Percentiles rank a stretch among this genome's conserved stretches.
phyloP scores from a whole-genome alignment of 176 grass and related monocot species.

The Tillandsia fasciculata region DNA sequence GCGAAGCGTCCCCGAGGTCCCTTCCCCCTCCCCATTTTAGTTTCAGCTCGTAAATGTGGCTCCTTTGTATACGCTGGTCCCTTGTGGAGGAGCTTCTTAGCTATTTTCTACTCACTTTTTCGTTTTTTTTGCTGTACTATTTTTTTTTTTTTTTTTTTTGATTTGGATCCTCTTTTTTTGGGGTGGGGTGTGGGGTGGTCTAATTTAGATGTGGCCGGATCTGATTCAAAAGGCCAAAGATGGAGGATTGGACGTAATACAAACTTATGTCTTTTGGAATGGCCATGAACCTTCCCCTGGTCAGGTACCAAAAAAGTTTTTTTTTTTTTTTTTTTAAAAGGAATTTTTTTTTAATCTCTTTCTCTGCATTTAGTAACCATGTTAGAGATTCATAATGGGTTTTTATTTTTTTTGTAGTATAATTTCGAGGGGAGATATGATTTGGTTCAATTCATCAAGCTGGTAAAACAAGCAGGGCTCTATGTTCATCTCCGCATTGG shows the following conservation, averaged over 20 bases:
- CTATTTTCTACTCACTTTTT: background rate
- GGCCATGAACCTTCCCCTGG: slow-evolving; percentile 86
- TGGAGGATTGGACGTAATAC: slow-evolving; percentile 92
- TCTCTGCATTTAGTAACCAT: background rate
- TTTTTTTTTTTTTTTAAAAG: background rate
- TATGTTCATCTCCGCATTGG: slow-evolving; percentile 97
- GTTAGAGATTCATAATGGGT: slow-evolving; percentile 21
- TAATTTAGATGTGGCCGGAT: slow-evolving; percentile 90
- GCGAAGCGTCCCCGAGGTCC: slow-evolving; percentile 80
- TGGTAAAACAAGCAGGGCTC: slow-evolving; percentile 77
- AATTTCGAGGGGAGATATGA: slow-evolving; percentile 92
- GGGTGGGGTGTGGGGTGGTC: background rate
- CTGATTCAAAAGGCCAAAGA: slow-evolving; percentile 98
- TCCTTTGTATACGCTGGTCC: background rate
- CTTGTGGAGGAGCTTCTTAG: background rate
- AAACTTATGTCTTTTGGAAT: slow-evolving; percentile 99
- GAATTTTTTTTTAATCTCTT: background rate
- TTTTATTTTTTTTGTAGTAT: slow-evolving; percentile 50
- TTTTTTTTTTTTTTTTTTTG: background rate
- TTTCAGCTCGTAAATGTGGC: slow-evolving; percentile 22
- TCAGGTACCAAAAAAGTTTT: slow-evolving; percentile 32
- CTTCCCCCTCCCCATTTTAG: slow-evolving; percentile 8
- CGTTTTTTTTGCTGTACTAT: background rate
- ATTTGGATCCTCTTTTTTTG: slow-evolving; percentile 13
- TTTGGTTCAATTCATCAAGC: slow-evolving; percentile 82